Percentiles rank a stretch among this genome's conserved stretches.
Conservation (phyloP, 2,329 filamentous ascomycete species). For the Intubia oerlemansii region DNA sequence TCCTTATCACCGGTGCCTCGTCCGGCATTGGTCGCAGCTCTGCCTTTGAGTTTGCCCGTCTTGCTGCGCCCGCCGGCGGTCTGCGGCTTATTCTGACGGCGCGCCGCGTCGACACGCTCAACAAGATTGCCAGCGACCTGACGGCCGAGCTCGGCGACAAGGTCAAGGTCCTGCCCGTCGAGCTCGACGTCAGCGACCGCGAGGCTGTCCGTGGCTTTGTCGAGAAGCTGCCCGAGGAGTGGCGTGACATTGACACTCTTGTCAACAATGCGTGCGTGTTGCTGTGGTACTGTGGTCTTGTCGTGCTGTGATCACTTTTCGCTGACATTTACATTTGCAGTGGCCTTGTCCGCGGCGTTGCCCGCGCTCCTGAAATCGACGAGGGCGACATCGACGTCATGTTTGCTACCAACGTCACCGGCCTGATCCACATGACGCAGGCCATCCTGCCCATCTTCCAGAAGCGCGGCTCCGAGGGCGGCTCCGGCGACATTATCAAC, state of each 20-base stretch:
- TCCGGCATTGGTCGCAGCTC: constrained; percentile 72
- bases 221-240: constrained; percentile 53
- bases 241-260: constrained; percentile 64
- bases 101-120: constrained; percentile 59
- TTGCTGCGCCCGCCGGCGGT: constrained; percentile 39
- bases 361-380: constrained; percentile 63
- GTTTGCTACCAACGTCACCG: constrained; percentile 86
- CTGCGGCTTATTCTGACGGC: constrained; percentile 77
- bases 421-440: constrained; percentile 93
- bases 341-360: constrained; percentile 75
- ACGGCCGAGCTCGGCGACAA: constrained; percentile 59
- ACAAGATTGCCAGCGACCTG: constrained; percentile 59
- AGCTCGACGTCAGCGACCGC: constrained; percentile 70
- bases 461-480: constrained; percentile 43
- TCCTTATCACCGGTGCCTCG: constrained; percentile 79
- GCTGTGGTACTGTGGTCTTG: no score
- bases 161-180: constrained; percentile 63
- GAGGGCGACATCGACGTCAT: constrained; percentile 68
- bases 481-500: constrained; percentile 85
- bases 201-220: constrained; percentile 58
- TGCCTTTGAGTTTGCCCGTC: constrained; percentile 84
- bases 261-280: constrained; percentile 81
- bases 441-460: constrained; percentile 69
- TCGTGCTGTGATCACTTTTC: background rate
- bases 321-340: constrained; percentile 19